Evolutionary conservation across 2,329 filamentous ascomycete species (phyloP).

Genomic region (Capronia epimyces): DNA sequence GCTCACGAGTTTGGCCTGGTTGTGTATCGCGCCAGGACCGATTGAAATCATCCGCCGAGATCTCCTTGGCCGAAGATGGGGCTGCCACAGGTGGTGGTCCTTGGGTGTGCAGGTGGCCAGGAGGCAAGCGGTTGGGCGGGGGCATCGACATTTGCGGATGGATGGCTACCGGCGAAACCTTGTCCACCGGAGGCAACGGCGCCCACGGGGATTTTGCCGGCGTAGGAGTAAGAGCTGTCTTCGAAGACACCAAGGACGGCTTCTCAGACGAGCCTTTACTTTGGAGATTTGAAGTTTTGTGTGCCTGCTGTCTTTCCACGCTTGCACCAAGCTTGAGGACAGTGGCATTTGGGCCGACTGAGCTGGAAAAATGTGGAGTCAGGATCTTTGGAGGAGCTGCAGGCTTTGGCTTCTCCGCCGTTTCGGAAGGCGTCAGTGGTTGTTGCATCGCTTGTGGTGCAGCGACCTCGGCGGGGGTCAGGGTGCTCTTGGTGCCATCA

Average conservation of each 20-base stretch:
- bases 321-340: constrained; percentile 46
- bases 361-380: constrained; percentile 38
- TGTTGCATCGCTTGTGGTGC: constrained; percentile 25
- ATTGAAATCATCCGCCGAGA: constrained; percentile 89
- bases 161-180: constrained; percentile 62
- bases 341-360: constrained; percentile 47
- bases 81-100: constrained; percentile 73
- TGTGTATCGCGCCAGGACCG: constrained; percentile 73
- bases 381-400: constrained; percentile 28
- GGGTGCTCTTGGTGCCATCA: constrained; percentile 61
- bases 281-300: constrained; percentile 37
- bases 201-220: constrained; percentile 92
- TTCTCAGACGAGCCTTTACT: constrained; percentile 41
- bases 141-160: constrained; percentile 47
- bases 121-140: constrained; percentile 47
- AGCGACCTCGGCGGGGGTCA: constrained; percentile 42
- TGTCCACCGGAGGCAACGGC: constrained; percentile 75
- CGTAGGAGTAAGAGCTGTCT: constrained; percentile 48
- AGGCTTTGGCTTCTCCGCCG: constrained; percentile 27
- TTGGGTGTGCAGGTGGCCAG: constrained; percentile 51
- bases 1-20: constrained; percentile 60
- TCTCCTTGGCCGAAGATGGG: constrained; percentile 62
- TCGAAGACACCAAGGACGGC: constrained; percentile 40
- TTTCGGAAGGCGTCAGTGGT: constrained; percentile 25
- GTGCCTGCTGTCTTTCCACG: constrained; percentile 42